Evolutionary conservation across 1,139 yeast species (phyloP).

Genomic region (Saccharomyces pastorianus): DNA sequence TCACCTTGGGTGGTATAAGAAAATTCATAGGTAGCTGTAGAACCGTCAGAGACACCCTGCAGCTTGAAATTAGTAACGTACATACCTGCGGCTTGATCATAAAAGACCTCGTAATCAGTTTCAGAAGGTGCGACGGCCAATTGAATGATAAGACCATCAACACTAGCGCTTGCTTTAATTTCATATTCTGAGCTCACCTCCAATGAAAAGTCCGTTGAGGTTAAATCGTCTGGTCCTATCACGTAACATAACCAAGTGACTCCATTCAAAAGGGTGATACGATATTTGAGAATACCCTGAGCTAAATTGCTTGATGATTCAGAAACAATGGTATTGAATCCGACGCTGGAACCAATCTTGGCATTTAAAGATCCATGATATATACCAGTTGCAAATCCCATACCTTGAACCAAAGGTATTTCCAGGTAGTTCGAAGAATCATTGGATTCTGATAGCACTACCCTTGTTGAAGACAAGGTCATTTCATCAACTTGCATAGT

Average conservation of each 20-base stretch:
- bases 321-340: slow-evolving; percentile 43
- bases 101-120: slow-evolving; percentile 34
- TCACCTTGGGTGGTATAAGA: slow-evolving; percentile 34
- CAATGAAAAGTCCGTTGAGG: slow-evolving; percentile 31
- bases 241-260: slow-evolving; percentile 43
- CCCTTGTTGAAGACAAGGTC: slow-evolving; percentile 30
- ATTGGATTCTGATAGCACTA: slow-evolving; percentile 17
- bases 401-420: slow-evolving; percentile 50
- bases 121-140: slow-evolving; percentile 37
- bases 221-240: slow-evolving; percentile 32
- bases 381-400: slow-evolving; percentile 62
- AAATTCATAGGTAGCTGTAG: slow-evolving; percentile 33
- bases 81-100: slow-evolving; percentile 49
- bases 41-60: slow-evolving; percentile 20
- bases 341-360: slow-evolving; percentile 51
- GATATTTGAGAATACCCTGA: slow-evolving; percentile 32
- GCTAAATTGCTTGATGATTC: slow-evolving; percentile 29
- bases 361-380: slow-evolving; percentile 49
- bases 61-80: slow-evolving; percentile 34
- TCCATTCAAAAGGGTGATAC: slow-evolving; percentile 34
- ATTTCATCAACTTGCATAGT: slow-evolving; percentile 25
- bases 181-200: slow-evolving; percentile 45
- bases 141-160: slow-evolving; percentile 34
- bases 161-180: slow-evolving; percentile 36
- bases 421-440: slow-evolving; percentile 25